Evolutionary conservation across 495 filamentous ascomycete genomes (phyloP).

Genomic region (Neurospora sp.): DNA sequence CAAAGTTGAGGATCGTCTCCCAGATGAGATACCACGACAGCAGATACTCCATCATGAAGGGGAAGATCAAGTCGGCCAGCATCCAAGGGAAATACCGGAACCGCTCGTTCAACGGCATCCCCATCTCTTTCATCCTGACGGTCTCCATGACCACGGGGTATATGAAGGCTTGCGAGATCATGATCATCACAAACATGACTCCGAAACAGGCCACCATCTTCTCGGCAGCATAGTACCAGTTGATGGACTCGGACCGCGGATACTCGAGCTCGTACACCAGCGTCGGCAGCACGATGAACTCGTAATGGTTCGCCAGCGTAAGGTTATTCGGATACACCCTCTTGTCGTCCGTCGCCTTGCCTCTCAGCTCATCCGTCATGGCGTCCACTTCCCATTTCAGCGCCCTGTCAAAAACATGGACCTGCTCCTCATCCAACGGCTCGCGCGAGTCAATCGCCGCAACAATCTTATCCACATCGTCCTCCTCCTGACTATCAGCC

Average conservation of each 20-base stretch:
- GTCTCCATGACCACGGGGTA: constrained; percentile 58
- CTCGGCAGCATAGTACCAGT: constrained; percentile 63
- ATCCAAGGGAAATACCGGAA: constrained; percentile 60
- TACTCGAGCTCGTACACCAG: constrained; percentile 71
- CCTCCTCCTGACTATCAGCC: constrained; percentile 9
- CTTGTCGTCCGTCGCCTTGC: constrained; percentile 33
- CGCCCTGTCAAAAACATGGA: constrained; percentile 45
- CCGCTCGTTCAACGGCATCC: constrained; percentile 46
- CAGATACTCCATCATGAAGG: constrained; percentile 66
- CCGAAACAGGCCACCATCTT: constrained; percentile 59
- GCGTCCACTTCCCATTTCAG: constrained; percentile 54
- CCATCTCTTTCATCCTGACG: constrained; percentile 51
- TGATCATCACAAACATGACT: constrained; percentile 52
- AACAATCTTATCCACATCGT: constrained; percentile 43
- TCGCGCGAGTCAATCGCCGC: constrained; percentile 43
- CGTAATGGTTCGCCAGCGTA: constrained; percentile 52
- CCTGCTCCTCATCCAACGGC: constrained; percentile 48
- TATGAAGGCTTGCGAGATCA: constrained; percentile 46
- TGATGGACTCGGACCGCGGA: constrained; percentile 54
- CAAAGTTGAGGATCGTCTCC: constrained; percentile 67
- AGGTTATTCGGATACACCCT: constrained; percentile 57
- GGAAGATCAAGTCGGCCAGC: constrained; percentile 58
- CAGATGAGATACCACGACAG: constrained; percentile 67
- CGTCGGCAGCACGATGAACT: constrained; percentile 63
- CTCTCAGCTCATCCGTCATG: constrained; percentile 51